Percentiles rank a stretch among this genome's conserved stretches.
These are phyloP conservation scores for Incumbomyces delicatus DNA, from an alignment of 2,329 filamentous ascomycete genomes.

Conservation along the genomic window DNA sequence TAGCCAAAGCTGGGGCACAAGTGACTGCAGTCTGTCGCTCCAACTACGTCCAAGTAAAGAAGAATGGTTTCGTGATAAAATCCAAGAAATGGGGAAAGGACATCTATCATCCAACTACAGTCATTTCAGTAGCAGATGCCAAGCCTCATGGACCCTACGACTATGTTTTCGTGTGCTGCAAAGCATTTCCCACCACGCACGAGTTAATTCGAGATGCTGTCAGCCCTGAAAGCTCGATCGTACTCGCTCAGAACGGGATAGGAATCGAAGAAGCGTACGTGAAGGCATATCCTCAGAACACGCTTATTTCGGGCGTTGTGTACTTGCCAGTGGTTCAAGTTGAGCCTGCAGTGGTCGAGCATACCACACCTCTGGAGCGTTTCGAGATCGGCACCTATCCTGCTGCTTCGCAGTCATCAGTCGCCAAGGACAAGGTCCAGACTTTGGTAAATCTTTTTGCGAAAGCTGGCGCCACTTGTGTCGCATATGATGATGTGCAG, in stretches of 20 bases:
- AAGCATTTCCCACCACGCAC: constrained; percentile 40
- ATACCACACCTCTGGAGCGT: constrained; percentile 40
- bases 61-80: constrained; percentile 17
- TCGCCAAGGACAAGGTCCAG: constrained; percentile 23
- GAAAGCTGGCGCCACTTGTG: constrained; percentile 35
- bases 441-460: constrained; percentile 34
- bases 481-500: constrained; percentile 45
- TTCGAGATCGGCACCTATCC: constrained; percentile 45
- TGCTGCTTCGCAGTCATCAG: constrained; percentile 14
- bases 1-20: constrained; percentile 19
- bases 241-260: constrained; percentile 53
- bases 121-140: constrained; percentile 35
- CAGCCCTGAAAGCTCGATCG: constrained; percentile 37
- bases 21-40: constrained; percentile 24
- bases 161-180: constrained; percentile 43
- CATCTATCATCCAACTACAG: constrained; percentile 22
- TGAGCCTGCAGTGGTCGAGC: constrained; percentile 38
- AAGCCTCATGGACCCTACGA: constrained; percentile 33
- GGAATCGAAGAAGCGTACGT: constrained; percentile 50
- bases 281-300: constrained; percentile 39
- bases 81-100: constrained; percentile 15
- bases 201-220: constrained; percentile 46
- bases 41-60: constrained; percentile 21
- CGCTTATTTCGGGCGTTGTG: constrained; percentile 43
- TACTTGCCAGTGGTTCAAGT: constrained; percentile 43